phyloP scores from a whole-genome alignment of 768 basidiomycete species.

The Glaciozyma martinii region DNA sequence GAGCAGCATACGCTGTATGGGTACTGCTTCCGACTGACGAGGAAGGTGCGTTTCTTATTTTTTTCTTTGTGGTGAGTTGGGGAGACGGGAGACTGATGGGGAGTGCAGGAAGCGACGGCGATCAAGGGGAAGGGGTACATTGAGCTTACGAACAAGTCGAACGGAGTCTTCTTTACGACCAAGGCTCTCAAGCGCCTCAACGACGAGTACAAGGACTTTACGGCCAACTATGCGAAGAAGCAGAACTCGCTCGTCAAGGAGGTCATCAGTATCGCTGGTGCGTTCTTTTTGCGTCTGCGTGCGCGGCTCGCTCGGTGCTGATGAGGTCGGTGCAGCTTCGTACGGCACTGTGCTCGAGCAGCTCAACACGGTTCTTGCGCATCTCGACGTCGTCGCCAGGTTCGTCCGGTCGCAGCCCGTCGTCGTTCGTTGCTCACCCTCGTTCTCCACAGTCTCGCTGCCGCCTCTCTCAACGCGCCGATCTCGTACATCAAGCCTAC shows the following conservation, averaged over 20 bases:
- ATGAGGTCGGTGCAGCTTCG: slow-evolving; percentile 52
- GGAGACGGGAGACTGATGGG: neutral
- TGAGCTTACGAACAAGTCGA: slow-evolving; percentile 75
- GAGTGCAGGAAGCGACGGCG: slow-evolving; percentile 62
- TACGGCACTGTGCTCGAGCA: slow-evolving; percentile 81
- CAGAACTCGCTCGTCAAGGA: slow-evolving; percentile 82
- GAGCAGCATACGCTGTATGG: slow-evolving; percentile 84
- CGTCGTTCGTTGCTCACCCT: neutral
- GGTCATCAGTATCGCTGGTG: slow-evolving; percentile 84
- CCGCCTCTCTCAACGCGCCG: slow-evolving; percentile 77
- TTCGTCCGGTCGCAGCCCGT: neutral
- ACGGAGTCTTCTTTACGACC: slow-evolving; percentile 83
- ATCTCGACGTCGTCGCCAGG: slow-evolving; percentile 82
- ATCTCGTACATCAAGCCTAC: slow-evolving; percentile 78
- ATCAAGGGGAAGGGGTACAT: slow-evolving; percentile 60
- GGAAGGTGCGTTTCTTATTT: slow-evolving; percentile 55
- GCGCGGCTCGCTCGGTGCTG: no score
- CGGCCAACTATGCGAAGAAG: slow-evolving; percentile 59
- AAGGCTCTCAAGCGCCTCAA: slow-evolving; percentile 59
- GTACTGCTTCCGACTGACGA: slow-evolving; percentile 85
- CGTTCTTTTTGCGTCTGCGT: slow-evolving; percentile 32
- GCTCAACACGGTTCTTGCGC: slow-evolving; percentile 72
- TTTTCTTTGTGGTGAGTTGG: neutral
- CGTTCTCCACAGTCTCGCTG: slow-evolving; percentile 63
- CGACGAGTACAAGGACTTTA: slow-evolving; percentile 60